These are phyloP conservation scores for Clavariopsis aquatica DNA, from an alignment of 495 filamentous ascomycete genomes.

Conservation along the genomic window DNA sequence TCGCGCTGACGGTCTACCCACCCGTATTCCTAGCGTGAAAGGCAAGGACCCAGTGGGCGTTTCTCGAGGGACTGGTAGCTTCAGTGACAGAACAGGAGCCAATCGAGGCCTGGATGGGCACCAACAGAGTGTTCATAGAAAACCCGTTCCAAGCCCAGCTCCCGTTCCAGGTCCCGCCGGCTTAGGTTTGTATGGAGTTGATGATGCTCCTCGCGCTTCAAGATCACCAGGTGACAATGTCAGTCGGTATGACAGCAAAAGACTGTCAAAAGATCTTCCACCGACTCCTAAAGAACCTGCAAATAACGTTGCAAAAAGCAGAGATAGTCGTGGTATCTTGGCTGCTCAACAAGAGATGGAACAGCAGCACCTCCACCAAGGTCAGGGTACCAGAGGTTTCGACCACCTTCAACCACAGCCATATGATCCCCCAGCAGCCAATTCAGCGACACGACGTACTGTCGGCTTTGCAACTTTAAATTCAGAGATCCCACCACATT, in stretches of 20 bases:
- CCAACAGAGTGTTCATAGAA: conserved; percentile 15
- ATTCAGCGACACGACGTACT: conserved; percentile 28
- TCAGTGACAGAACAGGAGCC: conserved; percentile 24
- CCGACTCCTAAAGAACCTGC: conserved; percentile 20
- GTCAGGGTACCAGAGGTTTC: conserved; percentile 18
- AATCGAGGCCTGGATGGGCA: conserved; percentile 4
- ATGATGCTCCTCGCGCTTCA: conserved; percentile 14
- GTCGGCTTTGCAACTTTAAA: conserved; percentile 38
- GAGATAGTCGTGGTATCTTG: conserved; percentile 34
- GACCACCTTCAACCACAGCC: conserved; percentile 6
- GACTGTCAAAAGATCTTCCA: conserved; percentile 35
- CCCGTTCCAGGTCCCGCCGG: conserved; percentile 25
- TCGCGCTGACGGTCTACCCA: conserved; percentile 16
- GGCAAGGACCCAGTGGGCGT: conserved; percentile 33
- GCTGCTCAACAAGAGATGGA: conserved; percentile 39
- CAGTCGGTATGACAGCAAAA: conserved; percentile 31
- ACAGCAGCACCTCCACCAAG: conserved; percentile 35
- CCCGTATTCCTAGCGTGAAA: conserved; percentile 13
- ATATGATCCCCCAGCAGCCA: background rate
- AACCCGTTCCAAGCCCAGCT: conserved; percentile 3
- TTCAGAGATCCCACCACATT: conserved; percentile 10
- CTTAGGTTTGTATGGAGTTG: conserved; percentile 31
- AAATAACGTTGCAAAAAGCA: conserved; percentile 12
- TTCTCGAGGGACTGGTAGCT: conserved; percentile 25
- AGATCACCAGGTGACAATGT: conserved; percentile 15